Evolutionary conservation across 306 rosid species (phyloP), one percentile per base, ranked within the genome.

Genomic region (Vigna nakashimae): DNA sequence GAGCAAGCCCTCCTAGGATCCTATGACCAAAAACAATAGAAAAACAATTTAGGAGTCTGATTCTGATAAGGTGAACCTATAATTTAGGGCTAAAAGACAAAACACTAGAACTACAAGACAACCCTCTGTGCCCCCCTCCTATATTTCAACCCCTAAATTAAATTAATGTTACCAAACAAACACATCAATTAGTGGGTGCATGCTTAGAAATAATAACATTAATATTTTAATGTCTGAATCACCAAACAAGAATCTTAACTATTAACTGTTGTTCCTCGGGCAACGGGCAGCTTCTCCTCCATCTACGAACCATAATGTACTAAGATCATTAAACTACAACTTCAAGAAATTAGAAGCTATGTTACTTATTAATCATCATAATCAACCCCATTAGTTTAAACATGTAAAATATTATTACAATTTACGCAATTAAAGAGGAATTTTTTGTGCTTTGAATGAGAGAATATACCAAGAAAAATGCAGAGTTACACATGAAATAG

Each of bases 221-320:
- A 32, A 9, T 42, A 42, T 79, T 53, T 42, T 65, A 0, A 34
- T 45, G 30, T 14, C 49, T 74, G 55, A 67, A 66, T 53, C 18
- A 22, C 14, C 69, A 22, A 45, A 71, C 65, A 69, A 83, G 86
- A 85, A 84, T 84, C 88, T 85, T 50, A 86, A 86, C 92, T 69
- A 84, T 81, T 76, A 86, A 77, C 83, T 65, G 82, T 84, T 65
- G 79, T 84, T 82, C 78, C 75, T 79, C 59, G 88, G 85, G 81
- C 73, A 82, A 24, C 74, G 88, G 77, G 53, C 86, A 83, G 75
- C 53, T 64, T 82, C 64, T 57, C 81, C 74, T 40, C 73, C 80
- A 65, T 53, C 8, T 10, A 60, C 79, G 36, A 22, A 40, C n/a
- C 18, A 50, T 13, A 32, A 17, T 13, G 51, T 51, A 53, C 36